Conservation (phyloP, 345 rosid genomes). For the Syzygium aromaticum region DNA sequence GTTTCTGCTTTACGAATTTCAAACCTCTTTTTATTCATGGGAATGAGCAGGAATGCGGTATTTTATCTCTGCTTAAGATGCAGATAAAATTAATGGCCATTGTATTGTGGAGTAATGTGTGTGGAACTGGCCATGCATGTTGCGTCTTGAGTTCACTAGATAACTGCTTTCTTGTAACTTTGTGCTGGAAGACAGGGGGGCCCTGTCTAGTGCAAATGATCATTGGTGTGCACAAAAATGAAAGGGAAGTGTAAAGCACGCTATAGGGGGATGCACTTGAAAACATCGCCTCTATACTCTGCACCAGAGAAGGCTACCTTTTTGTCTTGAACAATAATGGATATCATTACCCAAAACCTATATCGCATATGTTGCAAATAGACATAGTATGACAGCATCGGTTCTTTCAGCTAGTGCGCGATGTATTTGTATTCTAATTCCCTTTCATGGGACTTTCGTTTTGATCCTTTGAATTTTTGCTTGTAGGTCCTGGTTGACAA, state of each 20-base stretch:
- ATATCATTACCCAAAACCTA: not conserved
- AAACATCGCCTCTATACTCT: not conserved
- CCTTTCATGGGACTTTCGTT: not conserved
- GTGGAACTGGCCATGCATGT: not conserved
- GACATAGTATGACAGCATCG: not conserved
- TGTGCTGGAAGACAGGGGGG: not conserved
- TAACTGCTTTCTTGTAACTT: not conserved
- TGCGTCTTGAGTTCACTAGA: not conserved
- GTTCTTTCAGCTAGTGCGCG: rapidly evolving
- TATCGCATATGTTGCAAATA: not conserved
- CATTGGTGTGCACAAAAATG: not conserved
- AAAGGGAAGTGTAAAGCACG: not conserved
- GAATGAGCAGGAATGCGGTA: not conserved
- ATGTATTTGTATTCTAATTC: not conserved
- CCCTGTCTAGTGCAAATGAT: not conserved
- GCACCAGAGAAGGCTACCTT: not conserved
- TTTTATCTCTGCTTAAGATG: not conserved
- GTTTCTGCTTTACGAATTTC: not conserved
- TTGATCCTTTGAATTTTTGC: not conserved
- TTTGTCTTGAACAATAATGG: not conserved
- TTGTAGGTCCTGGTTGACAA: conserved; percentile 88
- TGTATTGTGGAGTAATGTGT: not conserved
- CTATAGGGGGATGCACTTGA: not conserved
- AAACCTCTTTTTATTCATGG: not conserved
- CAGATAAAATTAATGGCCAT: not conserved